Conservation (phyloP, 352 stramenopile species). For the Globisporangium irregulare region DNA sequence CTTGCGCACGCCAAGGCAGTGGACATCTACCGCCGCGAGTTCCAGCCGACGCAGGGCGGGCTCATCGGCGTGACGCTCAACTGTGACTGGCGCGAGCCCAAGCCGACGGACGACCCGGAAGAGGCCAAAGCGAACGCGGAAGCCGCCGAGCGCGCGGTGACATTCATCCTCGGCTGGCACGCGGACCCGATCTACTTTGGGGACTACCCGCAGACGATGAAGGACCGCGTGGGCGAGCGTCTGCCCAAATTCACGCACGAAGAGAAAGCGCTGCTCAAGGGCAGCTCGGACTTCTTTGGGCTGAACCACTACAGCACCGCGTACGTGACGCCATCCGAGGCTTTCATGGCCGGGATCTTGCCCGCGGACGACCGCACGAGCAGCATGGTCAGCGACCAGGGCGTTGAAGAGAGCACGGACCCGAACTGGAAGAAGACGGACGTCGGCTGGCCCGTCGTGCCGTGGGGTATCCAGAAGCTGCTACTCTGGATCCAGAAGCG, state of each 20-base stretch:
- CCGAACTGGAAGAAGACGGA: conserved; percentile 68
- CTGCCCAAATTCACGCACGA: conserved; percentile 88
- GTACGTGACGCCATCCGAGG: conserved; percentile 36
- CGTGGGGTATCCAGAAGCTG: conserved; percentile 85
- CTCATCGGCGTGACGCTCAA: conserved; percentile 91
- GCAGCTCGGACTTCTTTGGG: conserved; percentile 92
- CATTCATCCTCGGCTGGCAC: conserved; percentile 91
- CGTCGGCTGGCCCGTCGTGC: conserved; percentile 78
- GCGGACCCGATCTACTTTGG: conserved; percentile 89
- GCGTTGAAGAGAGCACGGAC: conserved; percentile 27
- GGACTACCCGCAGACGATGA: conserved; percentile 93
- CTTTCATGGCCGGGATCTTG: conserved; percentile 21
- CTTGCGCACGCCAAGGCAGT: conserved; percentile 85
- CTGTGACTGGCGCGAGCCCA: conserved; percentile 86
- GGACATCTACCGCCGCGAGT: conserved; percentile 81
- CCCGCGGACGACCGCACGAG: conserved; percentile 19
- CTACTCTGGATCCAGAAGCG: conserved; percentile 86
- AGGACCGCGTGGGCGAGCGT: conserved; percentile 65
- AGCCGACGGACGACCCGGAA: conserved; percentile 35
- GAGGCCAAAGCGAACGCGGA: conserved; percentile 53
- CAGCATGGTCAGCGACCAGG: conserved; percentile 37
- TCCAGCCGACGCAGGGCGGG: conserved; percentile 55
- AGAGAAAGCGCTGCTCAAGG: conserved; percentile 74
- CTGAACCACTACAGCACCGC: conserved; percentile 93
- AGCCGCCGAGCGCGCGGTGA: conserved; percentile 75